Conservation (phyloP, 1,284 basidiomycete genomes). For the Marasmius oreades region DNA sequence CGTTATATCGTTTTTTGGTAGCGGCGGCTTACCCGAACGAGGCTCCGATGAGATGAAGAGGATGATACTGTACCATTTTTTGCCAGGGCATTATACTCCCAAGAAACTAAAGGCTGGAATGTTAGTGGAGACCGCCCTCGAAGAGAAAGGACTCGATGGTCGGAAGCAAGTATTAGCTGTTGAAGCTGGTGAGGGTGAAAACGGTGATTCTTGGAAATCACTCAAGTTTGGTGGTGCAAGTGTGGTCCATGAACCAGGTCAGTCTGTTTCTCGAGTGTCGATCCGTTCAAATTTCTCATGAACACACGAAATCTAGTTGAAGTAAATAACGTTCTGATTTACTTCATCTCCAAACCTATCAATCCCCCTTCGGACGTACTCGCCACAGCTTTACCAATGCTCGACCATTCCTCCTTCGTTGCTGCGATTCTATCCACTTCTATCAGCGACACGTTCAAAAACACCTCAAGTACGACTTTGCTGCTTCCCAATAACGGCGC, state of each 20-base stretch:
- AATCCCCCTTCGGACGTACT: conserved; percentile 81
- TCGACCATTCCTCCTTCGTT: conserved; percentile 87
- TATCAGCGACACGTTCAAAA: conserved; percentile 69
- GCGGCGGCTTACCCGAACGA: conserved; percentile 53
- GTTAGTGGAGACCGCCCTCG: conserved; percentile 77
- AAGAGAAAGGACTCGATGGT: conserved; percentile 62
- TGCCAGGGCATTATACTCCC: conserved; percentile 72
- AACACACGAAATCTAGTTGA: conserved; percentile 44
- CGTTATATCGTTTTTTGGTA: conserved; percentile 60
- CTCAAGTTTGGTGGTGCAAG: conserved; percentile 85
- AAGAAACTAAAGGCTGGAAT: conserved; percentile 70
- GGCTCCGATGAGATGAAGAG: conserved; percentile 68
- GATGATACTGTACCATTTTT: conserved; percentile 81
- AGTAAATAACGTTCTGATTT: conserved; percentile 80
- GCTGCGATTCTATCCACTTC: conserved; percentile 85
- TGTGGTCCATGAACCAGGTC: conserved; percentile 74
- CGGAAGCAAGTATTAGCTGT: conserved; percentile 74
- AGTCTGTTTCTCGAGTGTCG: conserved; percentile 24
- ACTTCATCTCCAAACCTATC: conserved; percentile 84
- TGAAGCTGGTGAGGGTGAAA: conserved; percentile 53
- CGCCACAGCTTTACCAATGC: conserved; percentile 76
- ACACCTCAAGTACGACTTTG: conserved; percentile 72
- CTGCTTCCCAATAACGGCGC: conserved; percentile 89
- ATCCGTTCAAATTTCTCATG: neutral
- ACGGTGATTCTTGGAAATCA: conserved; percentile 44